Evolutionary conservation across 1,139 yeast species (phyloP).

Genomic region (Kodamaea plutei): DNA sequence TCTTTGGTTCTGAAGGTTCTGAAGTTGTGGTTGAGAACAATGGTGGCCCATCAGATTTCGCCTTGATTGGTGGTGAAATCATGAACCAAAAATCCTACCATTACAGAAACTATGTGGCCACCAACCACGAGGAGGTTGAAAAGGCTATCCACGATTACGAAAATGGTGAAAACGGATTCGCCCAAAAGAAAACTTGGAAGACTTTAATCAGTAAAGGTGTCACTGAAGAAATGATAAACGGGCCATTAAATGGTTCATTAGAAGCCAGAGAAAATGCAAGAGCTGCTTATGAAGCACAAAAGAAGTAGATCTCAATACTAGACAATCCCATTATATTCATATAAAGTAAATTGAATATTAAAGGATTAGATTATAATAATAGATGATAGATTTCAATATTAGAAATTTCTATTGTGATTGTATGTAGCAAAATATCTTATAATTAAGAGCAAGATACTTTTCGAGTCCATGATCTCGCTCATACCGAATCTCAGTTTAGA

Average conservation of each 20-base stretch:
- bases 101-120: conserved; percentile 87
- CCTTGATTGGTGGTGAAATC: conserved; percentile 71
- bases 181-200: conserved; percentile 62
- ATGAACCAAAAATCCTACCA: conserved; percentile 77
- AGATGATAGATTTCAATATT: too few species aligned
- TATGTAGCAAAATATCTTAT: too few species aligned
- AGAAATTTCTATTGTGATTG: too few species aligned
- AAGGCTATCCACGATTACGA: conserved; percentile 58
- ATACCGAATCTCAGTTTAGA: too few species aligned
- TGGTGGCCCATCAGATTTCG: conserved; percentile 47
- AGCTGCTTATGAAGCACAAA: conserved; percentile 24
- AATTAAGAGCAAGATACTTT: too few species aligned
- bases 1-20: conserved; percentile 66
- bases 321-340: too few species aligned
- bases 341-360: too few species aligned
- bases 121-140: conserved; percentile 43
- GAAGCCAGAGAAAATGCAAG: conserved; percentile 29
- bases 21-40: conserved; percentile 39
- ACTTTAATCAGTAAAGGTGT: conserved; percentile 64
- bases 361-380: too few species aligned
- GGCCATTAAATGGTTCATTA: conserved; percentile 33
- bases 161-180: conserved; percentile 67
- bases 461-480: too few species aligned
- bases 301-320: too few species aligned
- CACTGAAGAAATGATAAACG: conserved; percentile 40